These are phyloP conservation scores for Saccharomyces hybrid DNA, from an alignment of 1,139 yeast genomes.

Conservation along the genomic window DNA sequence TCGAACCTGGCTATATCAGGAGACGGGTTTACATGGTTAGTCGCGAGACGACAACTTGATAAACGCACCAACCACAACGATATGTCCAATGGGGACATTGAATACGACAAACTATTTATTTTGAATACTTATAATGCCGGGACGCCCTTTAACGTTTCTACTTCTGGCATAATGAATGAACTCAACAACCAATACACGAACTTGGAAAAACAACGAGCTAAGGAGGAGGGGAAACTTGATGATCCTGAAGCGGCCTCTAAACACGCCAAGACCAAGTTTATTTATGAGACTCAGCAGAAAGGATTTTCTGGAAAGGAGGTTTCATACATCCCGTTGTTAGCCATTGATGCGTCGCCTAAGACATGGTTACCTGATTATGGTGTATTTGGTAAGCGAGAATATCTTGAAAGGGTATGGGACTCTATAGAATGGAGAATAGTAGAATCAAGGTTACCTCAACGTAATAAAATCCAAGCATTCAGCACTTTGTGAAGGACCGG, in stretches of 20 bases:
- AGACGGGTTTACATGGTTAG: constrained; percentile 69
- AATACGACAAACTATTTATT: constrained; percentile 46
- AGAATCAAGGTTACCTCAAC: constrained; percentile 36
- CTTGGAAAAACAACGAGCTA: constrained; percentile 2
- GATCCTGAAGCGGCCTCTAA: constrained; percentile 3
- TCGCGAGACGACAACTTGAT: constrained; percentile 38
- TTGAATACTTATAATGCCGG: constrained; percentile 75
- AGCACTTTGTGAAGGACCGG: neutral
- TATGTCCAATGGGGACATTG: constrained; percentile 18
- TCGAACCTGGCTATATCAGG: constrained; percentile 62
- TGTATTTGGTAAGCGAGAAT: constrained; percentile 59
- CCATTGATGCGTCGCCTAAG: constrained; percentile 65
- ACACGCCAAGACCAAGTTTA: neutral
- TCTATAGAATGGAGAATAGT: constrained; percentile 66
- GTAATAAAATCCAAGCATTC: neutral
- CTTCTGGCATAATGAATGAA: constrained; percentile 28
- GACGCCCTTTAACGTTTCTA: constrained; percentile 41
- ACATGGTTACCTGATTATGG: constrained; percentile 67
- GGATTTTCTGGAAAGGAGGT: constrained; percentile 4
- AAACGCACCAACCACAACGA: constrained; percentile 27
- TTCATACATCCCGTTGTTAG: constrained; percentile 53
- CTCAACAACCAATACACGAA: constrained; percentile 11
- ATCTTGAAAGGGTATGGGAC: constrained; percentile 64
- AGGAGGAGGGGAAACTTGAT: neutral
- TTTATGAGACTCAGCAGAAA: constrained; percentile 1